Evolutionary conservation across 495 filamentous ascomycete species (phyloP).

Genomic region (Talaromyces thailandensis): DNA sequence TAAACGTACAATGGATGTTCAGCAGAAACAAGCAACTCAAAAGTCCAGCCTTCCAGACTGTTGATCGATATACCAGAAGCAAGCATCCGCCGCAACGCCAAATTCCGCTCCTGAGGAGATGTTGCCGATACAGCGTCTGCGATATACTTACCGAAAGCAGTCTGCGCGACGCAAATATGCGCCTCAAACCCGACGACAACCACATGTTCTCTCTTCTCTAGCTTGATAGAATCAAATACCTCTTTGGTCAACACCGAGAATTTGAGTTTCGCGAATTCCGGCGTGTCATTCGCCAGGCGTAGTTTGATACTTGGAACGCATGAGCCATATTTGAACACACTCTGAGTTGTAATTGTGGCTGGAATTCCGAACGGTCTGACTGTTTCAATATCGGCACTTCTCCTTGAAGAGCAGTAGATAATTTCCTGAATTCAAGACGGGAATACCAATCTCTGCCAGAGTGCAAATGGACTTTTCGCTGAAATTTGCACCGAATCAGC

Average conservation of each 20-base stretch:
- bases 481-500: background rate
- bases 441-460: background rate
- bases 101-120: background rate
- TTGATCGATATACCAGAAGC: background rate
- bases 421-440: background rate
- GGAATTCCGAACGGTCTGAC: background rate
- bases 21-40: background rate
- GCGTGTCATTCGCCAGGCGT: background rate
- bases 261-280: background rate
- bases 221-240: background rate
- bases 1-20: background rate
- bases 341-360: background rate
- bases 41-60: background rate
- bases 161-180: background rate
- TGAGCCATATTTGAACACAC: background rate
- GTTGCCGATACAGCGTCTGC: background rate
- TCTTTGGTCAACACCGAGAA: background rate
- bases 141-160: background rate
- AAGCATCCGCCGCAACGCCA: background rate
- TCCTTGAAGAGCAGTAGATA: background rate
- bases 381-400: background rate
- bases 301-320: background rate
- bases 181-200: background rate
- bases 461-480: slow-evolving; percentile 2
- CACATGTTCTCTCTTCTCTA: background rate